Evolutionary conservation across 495 filamentous ascomycete genomes (phyloP).

Genomic region (Aspergillus wentii): DNA sequence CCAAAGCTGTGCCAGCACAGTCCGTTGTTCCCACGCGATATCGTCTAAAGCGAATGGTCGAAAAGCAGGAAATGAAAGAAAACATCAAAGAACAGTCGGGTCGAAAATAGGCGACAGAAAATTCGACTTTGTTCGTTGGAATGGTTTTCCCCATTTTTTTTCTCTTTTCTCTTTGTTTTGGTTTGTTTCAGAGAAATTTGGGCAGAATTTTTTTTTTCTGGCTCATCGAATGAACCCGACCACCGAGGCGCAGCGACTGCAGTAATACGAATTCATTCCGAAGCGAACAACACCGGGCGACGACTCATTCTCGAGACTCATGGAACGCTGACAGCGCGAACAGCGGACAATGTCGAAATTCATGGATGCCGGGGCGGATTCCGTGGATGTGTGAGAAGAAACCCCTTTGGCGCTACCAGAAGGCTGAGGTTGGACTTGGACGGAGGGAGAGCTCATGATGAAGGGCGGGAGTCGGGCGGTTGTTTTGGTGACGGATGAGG

Average conservation of each 20-base stretch:
- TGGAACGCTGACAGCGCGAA: conserved; percentile 45
- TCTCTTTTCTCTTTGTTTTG: conserved; percentile 3
- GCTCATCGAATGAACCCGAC: conserved; percentile 64
- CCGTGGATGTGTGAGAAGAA: conserved; percentile 14
- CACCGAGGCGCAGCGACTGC: conserved; percentile 65
- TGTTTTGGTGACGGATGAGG: too few species aligned
- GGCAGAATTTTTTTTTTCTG: too few species aligned
- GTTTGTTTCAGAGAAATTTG: not conserved
- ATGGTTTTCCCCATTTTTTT: too few species aligned
- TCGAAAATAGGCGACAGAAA: too few species aligned
- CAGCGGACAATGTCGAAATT: conserved; percentile 42
- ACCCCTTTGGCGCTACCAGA: conserved; percentile 14
- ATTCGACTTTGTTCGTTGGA: too few species aligned
- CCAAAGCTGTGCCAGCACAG: conserved; percentile 18
- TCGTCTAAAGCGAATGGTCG: conserved; percentile 7
- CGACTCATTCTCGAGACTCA: conserved; percentile 34
- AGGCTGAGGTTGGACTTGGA: conserved; percentile 32
- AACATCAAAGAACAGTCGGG: conserved; percentile 6
- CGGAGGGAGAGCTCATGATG: conserved; percentile 36
- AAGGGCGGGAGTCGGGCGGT: too few species aligned
- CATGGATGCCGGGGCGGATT: conserved; percentile 14
- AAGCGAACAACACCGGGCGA: conserved; percentile 61
- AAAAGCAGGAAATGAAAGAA: conserved; percentile 1
- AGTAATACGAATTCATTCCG: conserved; percentile 77
- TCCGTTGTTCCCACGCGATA: not conserved